Conservation (phyloP, 2,329 filamentous ascomycete species). For the Aureobasidium lini region DNA sequence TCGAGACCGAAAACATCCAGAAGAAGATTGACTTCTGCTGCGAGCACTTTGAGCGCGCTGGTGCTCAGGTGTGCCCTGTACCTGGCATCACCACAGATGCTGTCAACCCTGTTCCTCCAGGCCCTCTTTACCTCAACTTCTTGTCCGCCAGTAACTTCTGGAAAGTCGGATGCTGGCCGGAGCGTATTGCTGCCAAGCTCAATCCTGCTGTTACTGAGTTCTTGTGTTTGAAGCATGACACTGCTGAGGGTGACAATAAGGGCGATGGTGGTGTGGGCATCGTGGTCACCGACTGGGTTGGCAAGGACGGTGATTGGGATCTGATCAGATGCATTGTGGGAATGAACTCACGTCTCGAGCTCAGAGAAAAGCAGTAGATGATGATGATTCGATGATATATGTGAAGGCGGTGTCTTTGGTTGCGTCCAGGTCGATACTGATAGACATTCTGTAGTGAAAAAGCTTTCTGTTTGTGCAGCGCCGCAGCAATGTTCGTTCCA, state of each 20-base stretch:
- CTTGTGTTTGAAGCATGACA: slow-evolving; percentile 47
- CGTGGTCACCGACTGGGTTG: slow-evolving; percentile 91
- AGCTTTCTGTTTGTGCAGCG: neutral
- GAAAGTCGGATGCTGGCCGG: slow-evolving; percentile 85
- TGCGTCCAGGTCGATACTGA: too few species aligned
- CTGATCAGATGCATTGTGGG: slow-evolving; percentile 78
- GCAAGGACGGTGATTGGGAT: slow-evolving; percentile 82
- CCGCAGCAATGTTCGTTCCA: too few species aligned
- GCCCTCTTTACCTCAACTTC: slow-evolving; percentile 83
- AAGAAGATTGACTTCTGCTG: slow-evolving; percentile 70
- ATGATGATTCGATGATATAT: neutral
- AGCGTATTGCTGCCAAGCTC: slow-evolving; percentile 77
- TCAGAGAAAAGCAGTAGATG: slow-evolving; percentile 20
- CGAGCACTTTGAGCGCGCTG: slow-evolving; percentile 68
- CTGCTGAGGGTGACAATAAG: slow-evolving; percentile 19
- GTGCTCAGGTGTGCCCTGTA: slow-evolving; percentile 28
- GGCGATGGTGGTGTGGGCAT: slow-evolving; percentile 67
- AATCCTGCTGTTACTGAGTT: slow-evolving; percentile 67
- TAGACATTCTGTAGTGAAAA: neutral
- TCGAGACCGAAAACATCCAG: slow-evolving; percentile 65
- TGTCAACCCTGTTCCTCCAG: slow-evolving; percentile 36
- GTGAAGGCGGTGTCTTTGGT: neutral
- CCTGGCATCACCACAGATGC: slow-evolving; percentile 34
- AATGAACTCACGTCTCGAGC: slow-evolving; percentile 65
- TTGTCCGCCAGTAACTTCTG: slow-evolving; percentile 90